phyloP scores from a whole-genome alignment of 2,329 filamentous ascomycete genomes.

The Penicillium polonicum region DNA sequence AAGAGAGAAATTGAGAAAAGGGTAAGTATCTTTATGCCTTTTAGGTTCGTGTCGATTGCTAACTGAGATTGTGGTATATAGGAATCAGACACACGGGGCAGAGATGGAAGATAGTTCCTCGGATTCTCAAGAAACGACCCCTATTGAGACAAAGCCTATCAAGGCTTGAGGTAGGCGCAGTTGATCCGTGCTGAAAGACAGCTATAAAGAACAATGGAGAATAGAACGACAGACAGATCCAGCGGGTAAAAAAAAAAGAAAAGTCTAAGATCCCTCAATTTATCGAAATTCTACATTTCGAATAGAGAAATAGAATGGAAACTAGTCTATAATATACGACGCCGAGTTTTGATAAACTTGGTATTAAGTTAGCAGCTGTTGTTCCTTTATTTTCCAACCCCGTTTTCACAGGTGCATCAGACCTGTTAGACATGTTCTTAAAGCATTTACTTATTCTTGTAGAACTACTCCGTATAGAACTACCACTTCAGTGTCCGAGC shows the following conservation, averaged over 20 bases:
- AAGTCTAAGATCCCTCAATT: background rate
- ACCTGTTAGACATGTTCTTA: too few relatives aligned
- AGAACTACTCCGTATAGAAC: too few relatives aligned
- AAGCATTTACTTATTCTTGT: background rate
- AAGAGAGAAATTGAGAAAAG: constrained; percentile 1
- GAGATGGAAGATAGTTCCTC: constrained; percentile 3
- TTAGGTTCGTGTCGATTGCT: background rate
- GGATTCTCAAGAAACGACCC: background rate
- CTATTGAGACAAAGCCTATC: background rate
- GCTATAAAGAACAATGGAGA: background rate
- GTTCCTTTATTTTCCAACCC: background rate
- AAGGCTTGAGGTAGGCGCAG: background rate
- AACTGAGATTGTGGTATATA: background rate
- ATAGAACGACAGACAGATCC: background rate
- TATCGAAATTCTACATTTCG: background rate
- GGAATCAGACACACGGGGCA: background rate
- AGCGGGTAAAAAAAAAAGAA: too few relatives aligned
- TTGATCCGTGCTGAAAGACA: background rate
- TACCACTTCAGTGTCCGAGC: background rate
- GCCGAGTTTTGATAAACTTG: background rate
- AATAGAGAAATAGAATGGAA: background rate
- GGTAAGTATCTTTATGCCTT: constrained; percentile 2
- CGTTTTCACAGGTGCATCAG: background rate
- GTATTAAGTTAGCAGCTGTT: background rate
- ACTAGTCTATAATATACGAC: background rate